A percentile compares a stretch with the other conserved stretches of the same genome.
phyloP scores from a whole-genome alignment of 345 rosid genomes.

The Salix purpurea region DNA sequence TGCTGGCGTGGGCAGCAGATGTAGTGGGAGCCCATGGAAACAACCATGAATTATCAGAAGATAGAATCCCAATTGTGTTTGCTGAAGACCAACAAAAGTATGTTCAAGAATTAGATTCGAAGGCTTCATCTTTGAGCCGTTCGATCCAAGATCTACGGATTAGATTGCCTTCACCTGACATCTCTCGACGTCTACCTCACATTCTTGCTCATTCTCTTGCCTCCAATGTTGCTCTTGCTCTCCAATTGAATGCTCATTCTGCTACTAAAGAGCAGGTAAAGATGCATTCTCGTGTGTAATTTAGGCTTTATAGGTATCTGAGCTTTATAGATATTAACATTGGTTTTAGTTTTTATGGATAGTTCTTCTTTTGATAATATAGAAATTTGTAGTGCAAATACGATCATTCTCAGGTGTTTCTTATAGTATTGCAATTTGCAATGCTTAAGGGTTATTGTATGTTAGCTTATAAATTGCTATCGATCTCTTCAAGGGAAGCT shows the following conservation, averaged over 20 bases:
- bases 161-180: conserved; percentile 78
- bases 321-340: neutral
- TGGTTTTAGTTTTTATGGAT: neutral
- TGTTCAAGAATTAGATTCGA: conserved; percentile 61
- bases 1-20: conserved; percentile 93
- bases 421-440: neutral
- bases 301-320: neutral
- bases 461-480: neutral
- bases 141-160: conserved; percentile 81
- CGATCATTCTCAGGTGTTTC: neutral
- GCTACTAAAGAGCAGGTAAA: conserved; percentile 83
- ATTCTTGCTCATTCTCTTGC: conserved; percentile 91
- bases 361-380: neutral
- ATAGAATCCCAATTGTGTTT: conserved; percentile 47
- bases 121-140: conserved; percentile 68
- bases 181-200: conserved; percentile 86
- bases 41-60: conserved; percentile 29
- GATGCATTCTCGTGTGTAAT: neutral
- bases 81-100: conserved; percentile 64
- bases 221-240: conserved; percentile 83
- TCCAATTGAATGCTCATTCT: conserved; percentile 88
- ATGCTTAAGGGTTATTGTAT: neutral
- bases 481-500: neutral
- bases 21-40: conserved; percentile 73
- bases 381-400: neutral